Base-by-base conservation (phyloP, 805 yeast genomes). In the Myxozyma neotropica region DNA sequence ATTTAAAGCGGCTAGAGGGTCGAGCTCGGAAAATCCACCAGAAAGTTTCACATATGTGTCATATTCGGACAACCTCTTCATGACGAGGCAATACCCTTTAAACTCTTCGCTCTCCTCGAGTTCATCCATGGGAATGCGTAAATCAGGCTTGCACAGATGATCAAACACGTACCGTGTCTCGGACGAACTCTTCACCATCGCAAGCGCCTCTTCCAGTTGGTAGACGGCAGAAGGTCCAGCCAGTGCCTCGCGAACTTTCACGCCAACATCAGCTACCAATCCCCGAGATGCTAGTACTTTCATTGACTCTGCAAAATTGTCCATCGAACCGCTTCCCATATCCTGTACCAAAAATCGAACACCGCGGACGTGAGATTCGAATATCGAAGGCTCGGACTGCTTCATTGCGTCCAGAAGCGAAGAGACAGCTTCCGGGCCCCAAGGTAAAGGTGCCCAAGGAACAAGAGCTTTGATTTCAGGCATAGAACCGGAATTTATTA, bases 361-460 rank as follows among this genome's bases (percentile, higher is more conserved):
- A 1, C 81, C 83, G 56, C 75, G 76, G 13, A 67, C 31, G 74
- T 69, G 26, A 60, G 58, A 1, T 44, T 15, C 40, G 66, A 33
- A 63, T 35, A 57, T 56, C 1, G 59, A 46, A 13, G 46, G 55
- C 17, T 58, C 51, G 0, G 58, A 53, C 0, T 55, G 39, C 17
- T 53, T 57, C 42, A 77, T 27, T 10, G 54, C 52, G 0, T 45
- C 44, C 6, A 67, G 36, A 53, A 65, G 70, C 40, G 57, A 45
- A 4, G 40, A 24, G 3, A 72, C 45, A 1, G 61, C 63, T 0
- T 55, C 58, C 1, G 66, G 45, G 1, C 81, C 81, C 4, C 68
- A 57, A 6, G 75, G 73, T 7, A 78, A 51, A 4, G 83, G 82
- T 0, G 78, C 80, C 80, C 80, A 78, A 0, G 81, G 80, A n/a